Percentiles rank a stretch among this genome's conserved stretches.
Evolutionary conservation across 2,329 filamentous ascomycete genomes (phyloP).

Genomic region (Cladosporium austrohemisphaericum): DNA sequence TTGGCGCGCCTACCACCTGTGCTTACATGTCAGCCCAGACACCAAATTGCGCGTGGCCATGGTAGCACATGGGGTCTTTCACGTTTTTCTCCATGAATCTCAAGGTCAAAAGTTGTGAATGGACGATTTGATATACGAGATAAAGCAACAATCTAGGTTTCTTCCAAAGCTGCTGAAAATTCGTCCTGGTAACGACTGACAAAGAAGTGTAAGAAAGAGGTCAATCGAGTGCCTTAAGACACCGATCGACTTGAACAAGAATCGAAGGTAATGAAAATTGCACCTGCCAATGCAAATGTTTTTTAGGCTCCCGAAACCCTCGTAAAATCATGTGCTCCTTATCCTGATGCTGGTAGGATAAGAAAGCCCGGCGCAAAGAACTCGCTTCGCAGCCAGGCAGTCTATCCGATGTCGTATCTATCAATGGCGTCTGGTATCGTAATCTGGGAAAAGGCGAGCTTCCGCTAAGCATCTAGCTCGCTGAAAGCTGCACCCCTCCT

Average conservation of each 20-base stretch:
- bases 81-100: too few relatives aligned
- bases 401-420: conserved; percentile 4
- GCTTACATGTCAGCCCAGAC: too few relatives aligned
- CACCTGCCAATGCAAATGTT: too few relatives aligned
- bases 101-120: too few relatives aligned
- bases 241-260: background rate
- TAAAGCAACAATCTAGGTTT: background rate
- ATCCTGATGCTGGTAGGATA: too few relatives aligned
- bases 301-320: background rate
- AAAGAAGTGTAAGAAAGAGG: background rate
- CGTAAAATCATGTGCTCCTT: conserved; percentile 14
- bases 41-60: too few relatives aligned
- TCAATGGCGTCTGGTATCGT: conserved; percentile 13
- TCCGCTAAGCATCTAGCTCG: conserved; percentile 14
- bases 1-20: too few relatives aligned
- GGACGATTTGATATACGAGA: conserved; percentile 2
- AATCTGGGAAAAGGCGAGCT: background rate
- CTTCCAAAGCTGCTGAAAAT: background rate
- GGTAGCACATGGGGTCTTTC: too few relatives aligned
- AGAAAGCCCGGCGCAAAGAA: conserved; percentile 5
- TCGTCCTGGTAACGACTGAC: conserved; percentile 11
- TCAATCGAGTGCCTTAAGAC: background rate
- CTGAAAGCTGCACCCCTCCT: conserved; percentile 1
- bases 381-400: conserved; percentile 8
- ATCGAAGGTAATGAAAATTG: background rate